These are phyloP conservation scores for Globisporangium sylvaticum DNA, from an alignment of 352 stramenopile species.

Conservation along the genomic window DNA sequence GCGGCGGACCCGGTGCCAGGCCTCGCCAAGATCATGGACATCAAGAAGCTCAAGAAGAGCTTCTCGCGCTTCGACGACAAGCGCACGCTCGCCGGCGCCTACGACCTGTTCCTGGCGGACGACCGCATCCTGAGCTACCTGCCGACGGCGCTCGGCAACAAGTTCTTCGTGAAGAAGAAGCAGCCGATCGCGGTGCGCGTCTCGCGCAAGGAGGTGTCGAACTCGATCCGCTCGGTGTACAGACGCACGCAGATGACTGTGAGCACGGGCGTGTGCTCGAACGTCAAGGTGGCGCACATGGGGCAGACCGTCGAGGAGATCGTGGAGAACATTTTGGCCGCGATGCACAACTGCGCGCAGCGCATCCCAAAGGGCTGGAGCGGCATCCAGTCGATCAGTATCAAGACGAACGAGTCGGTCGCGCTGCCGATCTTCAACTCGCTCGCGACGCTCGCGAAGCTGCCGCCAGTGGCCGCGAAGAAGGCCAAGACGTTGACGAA, in stretches of 20 bases:
- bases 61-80: conserved; percentile 75
- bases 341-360: conserved; percentile 61
- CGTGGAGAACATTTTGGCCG: conserved; percentile 73
- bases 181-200: conserved; percentile 70
- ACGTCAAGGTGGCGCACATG: conserved; percentile 81
- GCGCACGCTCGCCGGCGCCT: conserved; percentile 63
- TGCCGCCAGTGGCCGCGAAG: conserved; percentile 34
- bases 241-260: conserved; percentile 83
- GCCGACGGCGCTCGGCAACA: conserved; percentile 59
- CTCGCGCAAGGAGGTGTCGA: conserved; percentile 56
- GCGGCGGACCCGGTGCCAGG: conserved; percentile 48
- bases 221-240: conserved; percentile 39
- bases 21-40: conserved; percentile 67
- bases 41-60: conserved; percentile 84
- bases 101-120: conserved; percentile 75
- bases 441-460: conserved; percentile 52
- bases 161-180: conserved; percentile 82
- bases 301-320: conserved; percentile 58
- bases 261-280: conserved; percentile 82
- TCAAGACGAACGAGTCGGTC: conserved; percentile 88
- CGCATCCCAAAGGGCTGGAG: conserved; percentile 89
- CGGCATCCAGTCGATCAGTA: conserved; percentile 89
- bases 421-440: conserved; percentile 91
- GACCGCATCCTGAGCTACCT: conserved; percentile 75
- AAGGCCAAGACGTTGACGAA: conserved; percentile 57